Percentiles rank a stretch among this genome's conserved stretches.
Conservation (phyloP, 1,139 yeast genomes). For the Saccharomyces hybrid region DNA sequence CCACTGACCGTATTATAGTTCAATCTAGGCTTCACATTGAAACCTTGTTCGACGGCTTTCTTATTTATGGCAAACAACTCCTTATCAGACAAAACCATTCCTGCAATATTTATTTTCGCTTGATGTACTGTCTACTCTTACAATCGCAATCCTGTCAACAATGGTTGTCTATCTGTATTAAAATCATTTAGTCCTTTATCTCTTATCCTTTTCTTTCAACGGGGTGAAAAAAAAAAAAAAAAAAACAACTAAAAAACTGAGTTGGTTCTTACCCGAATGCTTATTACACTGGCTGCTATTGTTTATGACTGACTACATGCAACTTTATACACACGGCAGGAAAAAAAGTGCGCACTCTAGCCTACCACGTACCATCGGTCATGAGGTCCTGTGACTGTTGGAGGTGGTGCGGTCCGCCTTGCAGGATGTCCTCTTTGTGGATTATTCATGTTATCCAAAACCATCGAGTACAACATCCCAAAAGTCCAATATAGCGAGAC, state of each 20-base stretch:
- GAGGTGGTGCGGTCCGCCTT: neutral
- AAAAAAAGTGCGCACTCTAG: slow-evolving; percentile 1
- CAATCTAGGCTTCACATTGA: slow-evolving; percentile 81
- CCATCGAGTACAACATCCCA: neutral
- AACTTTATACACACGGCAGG: neutral
- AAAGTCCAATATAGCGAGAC: neutral
- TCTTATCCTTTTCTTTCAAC: slow-evolving; percentile 2
- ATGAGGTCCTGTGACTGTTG: neutral
- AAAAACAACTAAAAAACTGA: neutral
- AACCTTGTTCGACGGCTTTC: slow-evolving; percentile 86
- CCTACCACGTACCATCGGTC: slow-evolving; percentile 6
- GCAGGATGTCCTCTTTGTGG: neutral
- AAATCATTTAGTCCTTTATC: neutral
- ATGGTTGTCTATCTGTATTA: neutral
- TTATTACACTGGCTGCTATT: neutral
- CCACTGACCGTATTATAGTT: slow-evolving; percentile 96
- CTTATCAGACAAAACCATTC: slow-evolving; percentile 32
- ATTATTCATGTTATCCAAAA: neutral
- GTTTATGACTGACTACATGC: neutral
- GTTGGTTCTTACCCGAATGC: slow-evolving; percentile 1
- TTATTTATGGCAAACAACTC: slow-evolving; percentile 65
- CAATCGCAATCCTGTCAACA: neutral
- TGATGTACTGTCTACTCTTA: neutral
- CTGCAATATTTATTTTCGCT: slow-evolving; percentile 2
- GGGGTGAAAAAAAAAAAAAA: neutral